These are phyloP conservation scores for Babesia divergens DNA, from an alignment of 169 alveolate species.

Conservation along the genomic window DNA sequence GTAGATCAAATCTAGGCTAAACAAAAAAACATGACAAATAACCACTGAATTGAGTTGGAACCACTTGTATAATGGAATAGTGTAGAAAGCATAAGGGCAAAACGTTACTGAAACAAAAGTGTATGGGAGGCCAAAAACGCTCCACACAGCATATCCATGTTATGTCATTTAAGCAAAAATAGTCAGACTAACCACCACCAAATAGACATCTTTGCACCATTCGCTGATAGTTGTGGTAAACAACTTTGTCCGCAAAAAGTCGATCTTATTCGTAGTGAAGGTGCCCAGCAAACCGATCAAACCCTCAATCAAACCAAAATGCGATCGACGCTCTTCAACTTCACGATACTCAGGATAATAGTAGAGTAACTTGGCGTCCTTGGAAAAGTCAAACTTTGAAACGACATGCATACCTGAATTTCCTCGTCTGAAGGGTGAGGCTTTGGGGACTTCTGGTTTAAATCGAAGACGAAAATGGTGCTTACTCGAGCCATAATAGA, in stretches of 20 bases:
- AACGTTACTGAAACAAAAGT: not conserved
- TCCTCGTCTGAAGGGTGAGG: conserved; percentile 57
- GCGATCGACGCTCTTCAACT: conserved; percentile 56
- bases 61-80: not conserved
- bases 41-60: not conserved
- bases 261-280: conserved; percentile 46
- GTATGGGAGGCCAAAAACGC: not conserved
- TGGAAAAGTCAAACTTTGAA: not conserved
- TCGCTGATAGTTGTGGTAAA: conserved; percentile 47
- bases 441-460: conserved; percentile 26
- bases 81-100: not conserved
- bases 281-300: conserved; percentile 35
- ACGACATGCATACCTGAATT: conserved; percentile 33
- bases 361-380: conserved; percentile 55
- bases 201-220: conserved; percentile 35
- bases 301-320: conserved; percentile 64
- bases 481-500: conserved; percentile 5
- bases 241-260: conserved; percentile 47
- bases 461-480: conserved; percentile 54
- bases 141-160: not conserved
- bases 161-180: not conserved
- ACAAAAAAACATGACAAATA: not conserved
- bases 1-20: not conserved
- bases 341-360: conserved; percentile 58
- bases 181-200: conserved; percentile 41